Evolutionary conservation across 1,284 basidiomycete genomes (phyloP).

Genomic region (Singerocomus rubriflavus): DNA sequence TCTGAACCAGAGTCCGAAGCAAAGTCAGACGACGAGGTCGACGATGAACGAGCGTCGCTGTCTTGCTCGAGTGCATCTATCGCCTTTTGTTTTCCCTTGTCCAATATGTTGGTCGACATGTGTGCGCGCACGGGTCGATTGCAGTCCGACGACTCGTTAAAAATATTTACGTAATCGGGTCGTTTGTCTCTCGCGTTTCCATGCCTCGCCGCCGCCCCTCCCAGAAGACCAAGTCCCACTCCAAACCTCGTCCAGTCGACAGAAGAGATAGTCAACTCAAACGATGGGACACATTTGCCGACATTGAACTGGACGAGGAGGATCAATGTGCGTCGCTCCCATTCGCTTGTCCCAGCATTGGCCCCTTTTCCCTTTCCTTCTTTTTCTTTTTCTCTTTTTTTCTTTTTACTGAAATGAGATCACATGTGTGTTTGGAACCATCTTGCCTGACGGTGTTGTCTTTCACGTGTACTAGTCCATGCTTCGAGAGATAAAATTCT

Average conservation of each 20-base stretch:
- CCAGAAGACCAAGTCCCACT: conserved; percentile 8
- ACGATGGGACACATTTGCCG: conserved; percentile 61
- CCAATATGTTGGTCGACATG: conserved; percentile 26
- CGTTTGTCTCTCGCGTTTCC: not conserved
- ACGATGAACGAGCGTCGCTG: conserved; percentile 10
- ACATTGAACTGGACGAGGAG: conserved; percentile 73
- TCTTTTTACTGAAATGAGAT: conserved; percentile 2
- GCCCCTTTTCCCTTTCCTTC: no score
- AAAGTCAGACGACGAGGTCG: conserved; percentile 11
- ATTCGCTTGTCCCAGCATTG: no score
- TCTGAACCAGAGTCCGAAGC: conserved; percentile 2
- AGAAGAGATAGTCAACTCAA: conserved; percentile 50
- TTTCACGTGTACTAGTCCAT: conserved; percentile 49
- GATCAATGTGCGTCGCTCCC: conserved; percentile 60
- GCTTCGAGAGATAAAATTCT: conserved; percentile 74
- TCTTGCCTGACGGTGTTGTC: not conserved
- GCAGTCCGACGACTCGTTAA: not conserved
- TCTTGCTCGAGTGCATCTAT: conserved; percentile 26
- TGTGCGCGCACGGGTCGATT: not conserved
- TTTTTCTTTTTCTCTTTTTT: not conserved
- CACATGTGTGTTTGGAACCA: not conserved
- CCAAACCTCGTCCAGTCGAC: conserved; percentile 44
- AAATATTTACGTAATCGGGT: conserved; percentile 24
- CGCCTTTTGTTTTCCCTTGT: conserved; percentile 47
- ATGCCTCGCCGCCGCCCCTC: conserved; percentile 32